Evolutionary conservation across 495 filamentous ascomycete genomes (phyloP).

Genomic region (Xylaria telfairii): DNA sequence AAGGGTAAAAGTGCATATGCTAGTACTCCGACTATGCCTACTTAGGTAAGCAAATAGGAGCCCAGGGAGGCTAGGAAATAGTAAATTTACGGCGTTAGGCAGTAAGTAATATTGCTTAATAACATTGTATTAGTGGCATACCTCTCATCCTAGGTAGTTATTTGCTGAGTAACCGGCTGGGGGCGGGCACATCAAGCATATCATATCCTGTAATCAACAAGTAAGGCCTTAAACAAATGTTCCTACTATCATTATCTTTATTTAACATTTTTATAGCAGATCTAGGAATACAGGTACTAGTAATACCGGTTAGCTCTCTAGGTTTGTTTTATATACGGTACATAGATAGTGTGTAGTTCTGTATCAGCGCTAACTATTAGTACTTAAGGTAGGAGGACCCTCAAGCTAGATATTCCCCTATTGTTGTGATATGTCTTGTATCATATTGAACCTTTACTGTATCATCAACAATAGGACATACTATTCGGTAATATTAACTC

Average conservation of each 20-base stretch:
- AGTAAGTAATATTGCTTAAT: too few species aligned
- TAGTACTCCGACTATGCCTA: background rate
- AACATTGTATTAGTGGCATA: too few species aligned
- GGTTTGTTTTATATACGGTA: background rate
- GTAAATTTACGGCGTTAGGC: too few species aligned
- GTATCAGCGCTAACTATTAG: background rate
- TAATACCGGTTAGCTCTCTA: background rate
- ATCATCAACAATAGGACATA: background rate
- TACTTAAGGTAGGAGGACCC: background rate
- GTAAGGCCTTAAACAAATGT: background rate
- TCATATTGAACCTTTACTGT: background rate
- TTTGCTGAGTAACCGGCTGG: too few species aligned
- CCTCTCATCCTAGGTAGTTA: too few species aligned
- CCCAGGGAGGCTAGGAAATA: background rate
- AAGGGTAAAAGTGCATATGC: background rate
- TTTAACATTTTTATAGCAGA: background rate
- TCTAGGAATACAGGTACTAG: background rate
- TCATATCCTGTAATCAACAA: too few species aligned
- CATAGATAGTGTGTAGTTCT: background rate
- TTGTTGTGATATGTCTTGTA: conserved; percentile 3
- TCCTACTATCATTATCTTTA: background rate
- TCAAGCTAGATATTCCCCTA: background rate
- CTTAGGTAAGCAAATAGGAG: background rate
- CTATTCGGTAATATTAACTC: background rate
- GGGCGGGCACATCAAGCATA: too few species aligned